Evolutionary conservation across 202 grass and related monocot genomes (phyloP).

Genomic region (Miscanthus sacchariflorus): DNA sequence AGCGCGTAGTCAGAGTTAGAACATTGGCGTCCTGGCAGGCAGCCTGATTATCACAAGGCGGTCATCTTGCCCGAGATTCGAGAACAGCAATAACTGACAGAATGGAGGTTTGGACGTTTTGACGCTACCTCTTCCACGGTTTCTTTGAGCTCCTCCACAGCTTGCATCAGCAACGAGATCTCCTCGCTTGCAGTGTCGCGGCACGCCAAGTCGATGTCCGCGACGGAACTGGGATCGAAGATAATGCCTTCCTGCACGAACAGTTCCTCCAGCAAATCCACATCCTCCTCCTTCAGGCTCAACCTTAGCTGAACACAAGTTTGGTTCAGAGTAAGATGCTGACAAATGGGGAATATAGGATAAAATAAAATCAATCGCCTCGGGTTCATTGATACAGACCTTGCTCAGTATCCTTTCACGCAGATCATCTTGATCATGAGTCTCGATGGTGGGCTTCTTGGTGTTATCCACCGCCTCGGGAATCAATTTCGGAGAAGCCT

Average conservation of each 20-base stretch:
- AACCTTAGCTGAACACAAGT: conserved; percentile 69
- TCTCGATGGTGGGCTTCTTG: conserved; percentile 43
- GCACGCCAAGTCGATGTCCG: conserved; percentile 45
- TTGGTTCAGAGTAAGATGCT: conserved; percentile 33
- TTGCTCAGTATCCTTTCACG: conserved; percentile 66
- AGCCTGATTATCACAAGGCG: neutral
- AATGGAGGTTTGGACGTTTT: neutral
- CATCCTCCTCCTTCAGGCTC: conserved; percentile 83
- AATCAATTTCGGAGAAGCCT: conserved; percentile 50
- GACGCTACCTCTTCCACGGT: conserved; percentile 57
- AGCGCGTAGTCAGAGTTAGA: conserved; percentile 10
- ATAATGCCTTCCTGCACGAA: conserved; percentile 73
- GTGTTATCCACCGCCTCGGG: conserved; percentile 39
- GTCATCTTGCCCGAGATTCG: neutral
- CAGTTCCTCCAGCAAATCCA: conserved; percentile 70
- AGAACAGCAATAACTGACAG: conserved; percentile 5
- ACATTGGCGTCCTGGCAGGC: neutral
- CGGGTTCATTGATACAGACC: conserved; percentile 41
- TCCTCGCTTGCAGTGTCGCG: conserved; percentile 52
- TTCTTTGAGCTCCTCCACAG: conserved; percentile 65
- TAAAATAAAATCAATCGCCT: neutral
- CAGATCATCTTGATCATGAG: conserved; percentile 40
- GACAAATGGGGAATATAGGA: neutral
- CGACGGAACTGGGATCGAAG: conserved; percentile 52
- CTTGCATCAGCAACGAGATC: conserved; percentile 56